These are phyloP conservation scores for Tolypocladium ovalisporum DNA, from an alignment of 2,329 filamentous ascomycete species.

Conservation along the genomic window DNA sequence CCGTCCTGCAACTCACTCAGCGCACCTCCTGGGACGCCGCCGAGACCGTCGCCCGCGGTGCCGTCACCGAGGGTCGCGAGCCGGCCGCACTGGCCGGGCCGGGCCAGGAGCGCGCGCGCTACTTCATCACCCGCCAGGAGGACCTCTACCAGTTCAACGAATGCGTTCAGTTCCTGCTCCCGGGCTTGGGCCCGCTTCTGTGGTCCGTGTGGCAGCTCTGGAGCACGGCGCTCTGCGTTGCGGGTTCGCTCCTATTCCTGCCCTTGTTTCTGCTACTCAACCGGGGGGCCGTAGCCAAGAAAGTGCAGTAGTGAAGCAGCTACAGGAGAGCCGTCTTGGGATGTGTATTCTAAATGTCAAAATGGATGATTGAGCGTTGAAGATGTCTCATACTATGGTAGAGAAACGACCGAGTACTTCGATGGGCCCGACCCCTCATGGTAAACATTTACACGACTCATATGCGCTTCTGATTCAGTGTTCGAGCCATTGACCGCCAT, in stretches of 20 bases:
- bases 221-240: conserved; percentile 52
- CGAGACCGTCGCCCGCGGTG: not conserved
- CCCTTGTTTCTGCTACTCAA: conserved; percentile 24
- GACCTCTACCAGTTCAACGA: conserved; percentile 74
- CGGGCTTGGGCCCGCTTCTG: conserved; percentile 45
- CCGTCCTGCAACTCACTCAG: conserved; percentile 51
- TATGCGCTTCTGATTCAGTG: no score
- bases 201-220: conserved; percentile 50
- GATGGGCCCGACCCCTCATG: no score
- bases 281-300: conserved; percentile 4
- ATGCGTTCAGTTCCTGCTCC: conserved; percentile 60
- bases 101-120: conserved; percentile 24
- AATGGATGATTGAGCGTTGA: not conserved
- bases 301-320: conserved; percentile 3
- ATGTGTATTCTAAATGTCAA: not conserved
- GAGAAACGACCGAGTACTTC: no score
- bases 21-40: conserved; percentile 17
- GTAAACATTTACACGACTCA: no score
- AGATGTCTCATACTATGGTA: not conserved
- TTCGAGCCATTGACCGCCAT: no score
- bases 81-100: conserved; percentile 7
- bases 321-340: not conserved
- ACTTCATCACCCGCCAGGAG: conserved; percentile 67
- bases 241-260: conserved; percentile 37
- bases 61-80: conserved; percentile 4